Percentiles rank a stretch among this genome's conserved stretches.
Conservation (phyloP, 139 green algal species). For the Diplosphaera chodatii region DNA sequence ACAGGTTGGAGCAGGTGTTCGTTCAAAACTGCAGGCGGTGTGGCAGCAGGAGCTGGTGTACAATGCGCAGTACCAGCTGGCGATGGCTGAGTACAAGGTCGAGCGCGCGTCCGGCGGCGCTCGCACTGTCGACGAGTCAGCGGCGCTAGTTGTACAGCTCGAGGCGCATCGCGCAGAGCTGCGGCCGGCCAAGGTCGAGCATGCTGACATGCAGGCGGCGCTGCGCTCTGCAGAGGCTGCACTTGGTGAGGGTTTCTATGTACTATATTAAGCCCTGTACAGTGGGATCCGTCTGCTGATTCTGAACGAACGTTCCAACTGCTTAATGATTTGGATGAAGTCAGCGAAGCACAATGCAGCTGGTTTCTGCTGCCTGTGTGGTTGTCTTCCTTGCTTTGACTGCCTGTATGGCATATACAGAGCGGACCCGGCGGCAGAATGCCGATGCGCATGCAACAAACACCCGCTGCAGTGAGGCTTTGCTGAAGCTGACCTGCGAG, state of each 20-base stretch:
- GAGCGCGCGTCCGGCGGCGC: constrained; percentile 63
- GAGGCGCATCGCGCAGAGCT: constrained; percentile 48
- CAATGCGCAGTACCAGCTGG: constrained; percentile 72
- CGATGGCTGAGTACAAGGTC: constrained; percentile 78
- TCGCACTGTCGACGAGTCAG: constrained; percentile 73
- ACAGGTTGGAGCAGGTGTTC: too few relatives aligned
- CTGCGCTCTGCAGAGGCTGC: constrained; percentile 27
- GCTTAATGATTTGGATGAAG: too few relatives aligned
- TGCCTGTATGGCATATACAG: too few relatives aligned
- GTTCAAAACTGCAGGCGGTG: constrained; percentile 44
- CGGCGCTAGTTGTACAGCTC: constrained; percentile 60
- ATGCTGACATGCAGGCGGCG: constrained; percentile 53
- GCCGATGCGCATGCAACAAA: too few relatives aligned
- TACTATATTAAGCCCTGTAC: too few relatives aligned
- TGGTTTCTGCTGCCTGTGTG: too few relatives aligned
- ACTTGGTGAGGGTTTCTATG: neutral
- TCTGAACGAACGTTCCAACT: too few relatives aligned
- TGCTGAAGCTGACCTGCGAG: neutral
- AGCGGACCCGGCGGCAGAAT: neutral
- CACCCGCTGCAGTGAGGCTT: neutral
- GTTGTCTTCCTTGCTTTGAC: too few relatives aligned
- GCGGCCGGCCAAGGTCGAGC: constrained; percentile 49
- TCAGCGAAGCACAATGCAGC: too few relatives aligned
- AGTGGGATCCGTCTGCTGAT: neutral
- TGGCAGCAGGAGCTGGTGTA: constrained; percentile 84